These are phyloP conservation scores for Saccharomycopsis malanga DNA, from an alignment of 805 yeast genomes.

Conservation along the genomic window DNA sequence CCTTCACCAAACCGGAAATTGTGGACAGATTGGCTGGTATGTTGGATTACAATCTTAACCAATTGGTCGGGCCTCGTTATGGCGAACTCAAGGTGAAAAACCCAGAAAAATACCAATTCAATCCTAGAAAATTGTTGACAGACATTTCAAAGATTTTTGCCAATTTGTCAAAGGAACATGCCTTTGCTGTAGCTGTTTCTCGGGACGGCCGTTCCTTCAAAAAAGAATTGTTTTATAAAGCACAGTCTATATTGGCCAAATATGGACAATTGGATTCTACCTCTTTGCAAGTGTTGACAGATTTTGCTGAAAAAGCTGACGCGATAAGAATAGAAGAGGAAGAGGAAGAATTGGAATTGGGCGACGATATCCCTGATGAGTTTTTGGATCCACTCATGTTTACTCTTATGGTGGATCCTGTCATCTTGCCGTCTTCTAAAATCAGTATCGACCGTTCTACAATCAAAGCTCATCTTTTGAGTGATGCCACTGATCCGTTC, in stretches of 20 bases:
- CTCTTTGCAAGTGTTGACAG: constrained; percentile 42
- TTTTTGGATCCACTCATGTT: constrained; percentile 95
- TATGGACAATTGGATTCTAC: constrained; percentile 48
- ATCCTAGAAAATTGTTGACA: constrained; percentile 65
- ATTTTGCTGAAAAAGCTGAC: constrained; percentile 64
- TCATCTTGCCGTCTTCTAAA: constrained; percentile 80
- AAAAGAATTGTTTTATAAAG: constrained; percentile 58
- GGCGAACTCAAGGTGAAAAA: constrained; percentile 76
- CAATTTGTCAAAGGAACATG: constrained; percentile 56
- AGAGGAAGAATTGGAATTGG: constrained; percentile 79
- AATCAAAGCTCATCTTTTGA: constrained; percentile 84
- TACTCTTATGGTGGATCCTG: constrained; percentile 94
- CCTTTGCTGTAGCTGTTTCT: constrained; percentile 75
- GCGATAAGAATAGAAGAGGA: constrained; percentile 54
- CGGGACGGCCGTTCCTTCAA: constrained; percentile 88
- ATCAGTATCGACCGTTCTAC: constrained; percentile 85
- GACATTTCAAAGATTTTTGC: constrained; percentile 70
- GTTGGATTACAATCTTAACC: constrained; percentile 86
- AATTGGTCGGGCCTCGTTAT: constrained; percentile 94
- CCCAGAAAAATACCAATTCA: constrained; percentile 77
- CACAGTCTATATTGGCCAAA: constrained; percentile 55
- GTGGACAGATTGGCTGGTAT: constrained; percentile 93
- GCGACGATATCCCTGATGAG: constrained; percentile 87
- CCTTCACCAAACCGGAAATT: constrained; percentile 81
- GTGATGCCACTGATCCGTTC: constrained; percentile 96